phyloP scores from a whole-genome alignment of 805 yeast genomes.

The Teunomyces kruisii region DNA sequence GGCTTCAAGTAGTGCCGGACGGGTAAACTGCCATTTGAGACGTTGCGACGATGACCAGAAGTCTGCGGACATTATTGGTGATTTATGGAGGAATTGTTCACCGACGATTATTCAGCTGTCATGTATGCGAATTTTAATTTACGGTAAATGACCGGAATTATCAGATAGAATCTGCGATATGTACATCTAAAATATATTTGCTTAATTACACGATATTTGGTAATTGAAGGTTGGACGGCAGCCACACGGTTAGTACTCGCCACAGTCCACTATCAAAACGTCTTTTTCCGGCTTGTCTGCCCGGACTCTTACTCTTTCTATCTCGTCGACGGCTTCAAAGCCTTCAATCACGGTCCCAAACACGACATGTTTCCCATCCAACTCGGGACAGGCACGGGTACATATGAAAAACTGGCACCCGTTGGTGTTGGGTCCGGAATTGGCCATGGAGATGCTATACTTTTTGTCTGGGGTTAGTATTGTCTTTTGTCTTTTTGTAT shows the following conservation, averaged over 20 bases:
- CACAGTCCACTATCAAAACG: slow-evolving; percentile 8
- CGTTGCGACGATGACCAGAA: slow-evolving; percentile 88
- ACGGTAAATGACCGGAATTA: background rate
- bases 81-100: background rate
- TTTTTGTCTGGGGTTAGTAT: slow-evolving; percentile 19
- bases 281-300: slow-evolving; percentile 5
- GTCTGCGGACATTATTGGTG: slow-evolving; percentile 69
- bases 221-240: no score
- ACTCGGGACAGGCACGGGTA: slow-evolving; percentile 29
- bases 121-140: background rate
- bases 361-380: slow-evolving; percentile 50
- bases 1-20: slow-evolving; percentile 53
- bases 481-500: no score
- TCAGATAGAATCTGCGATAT: no score
- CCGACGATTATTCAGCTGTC: background rate
- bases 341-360: slow-evolving; percentile 51
- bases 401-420: slow-evolving; percentile 48
- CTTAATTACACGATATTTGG: no score
- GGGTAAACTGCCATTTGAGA: slow-evolving; percentile 74
- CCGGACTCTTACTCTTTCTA: slow-evolving; percentile 14
- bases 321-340: slow-evolving; percentile 23
- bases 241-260: slow-evolving; percentile 7
- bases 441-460: slow-evolving; percentile 38
- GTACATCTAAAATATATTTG: no score
- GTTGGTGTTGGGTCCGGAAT: slow-evolving; percentile 45